Conservation (phyloP, 2,329 filamentous ascomycete species). For the Penicillium aurantiogriseum region DNA sequence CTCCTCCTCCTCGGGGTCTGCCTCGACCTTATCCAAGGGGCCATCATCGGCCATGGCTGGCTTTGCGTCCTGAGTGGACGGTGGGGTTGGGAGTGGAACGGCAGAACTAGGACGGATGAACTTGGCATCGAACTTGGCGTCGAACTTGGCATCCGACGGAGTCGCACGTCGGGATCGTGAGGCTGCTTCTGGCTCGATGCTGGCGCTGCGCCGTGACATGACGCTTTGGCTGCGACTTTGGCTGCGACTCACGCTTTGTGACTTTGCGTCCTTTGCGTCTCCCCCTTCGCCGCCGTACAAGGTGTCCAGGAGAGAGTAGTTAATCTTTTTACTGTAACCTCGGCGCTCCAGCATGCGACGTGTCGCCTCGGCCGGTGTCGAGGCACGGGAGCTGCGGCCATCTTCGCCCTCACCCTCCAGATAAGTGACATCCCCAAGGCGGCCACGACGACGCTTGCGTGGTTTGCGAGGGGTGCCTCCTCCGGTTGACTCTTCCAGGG, state of each 20-base stretch:
- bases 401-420: constrained; percentile 52
- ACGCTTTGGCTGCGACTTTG: constrained; percentile 38
- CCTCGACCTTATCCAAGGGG: neutral
- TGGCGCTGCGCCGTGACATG: constrained; percentile 30
- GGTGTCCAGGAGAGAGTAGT: constrained; percentile 54
- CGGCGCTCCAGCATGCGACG: constrained; percentile 66
- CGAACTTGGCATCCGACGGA: constrained; percentile 18
- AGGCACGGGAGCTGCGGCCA: constrained; percentile 64
- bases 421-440: constrained; percentile 49
- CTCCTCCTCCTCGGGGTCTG: constrained; percentile 19
- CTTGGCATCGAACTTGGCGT: constrained; percentile 20
- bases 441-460: constrained; percentile 50
- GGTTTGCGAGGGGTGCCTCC: constrained; percentile 43
- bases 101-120: constrained; percentile 13
- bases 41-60: neutral
- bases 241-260: constrained; percentile 31
- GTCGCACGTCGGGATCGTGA: constrained; percentile 17
- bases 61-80: neutral
- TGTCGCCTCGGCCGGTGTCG: constrained; percentile 67
- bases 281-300: constrained; percentile 40
- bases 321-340: constrained; percentile 71
- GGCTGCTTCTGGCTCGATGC: constrained; percentile 23
- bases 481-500: constrained; percentile 56
- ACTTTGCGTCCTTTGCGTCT: constrained; percentile 32
- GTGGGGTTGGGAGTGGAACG: constrained; percentile 2